Evolutionary conservation across 441 rosid genomes (phyloP).

Genomic region (Eutrema salsugineum): DNA sequence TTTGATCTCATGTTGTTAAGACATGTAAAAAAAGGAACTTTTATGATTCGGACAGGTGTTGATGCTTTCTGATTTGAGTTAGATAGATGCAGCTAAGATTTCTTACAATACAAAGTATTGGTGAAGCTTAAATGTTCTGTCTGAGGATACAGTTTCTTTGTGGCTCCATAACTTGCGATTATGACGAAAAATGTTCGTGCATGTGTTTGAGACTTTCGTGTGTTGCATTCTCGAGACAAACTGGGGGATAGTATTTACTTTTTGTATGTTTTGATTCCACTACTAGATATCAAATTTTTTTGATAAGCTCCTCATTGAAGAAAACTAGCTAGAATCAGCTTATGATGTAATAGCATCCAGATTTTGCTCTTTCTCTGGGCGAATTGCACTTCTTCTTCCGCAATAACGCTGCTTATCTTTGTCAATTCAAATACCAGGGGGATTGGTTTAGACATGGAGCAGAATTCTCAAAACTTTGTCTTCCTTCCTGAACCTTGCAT

Average conservation of each 20-base stretch:
- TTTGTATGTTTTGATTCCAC: background rate
- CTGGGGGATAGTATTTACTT: background rate
- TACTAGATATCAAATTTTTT: background rate
- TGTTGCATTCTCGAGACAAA: background rate
- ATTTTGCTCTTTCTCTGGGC: background rate
- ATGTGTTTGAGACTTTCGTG: background rate
- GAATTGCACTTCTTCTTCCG: conserved; percentile 3
- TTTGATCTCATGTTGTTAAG: conserved; percentile 1
- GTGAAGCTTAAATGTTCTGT: conserved; percentile 2
- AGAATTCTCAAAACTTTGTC: conserved; percentile 36
- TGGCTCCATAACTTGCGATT: background rate
- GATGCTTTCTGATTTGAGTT: background rate
- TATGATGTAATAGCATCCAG: background rate
- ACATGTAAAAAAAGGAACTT: background rate
- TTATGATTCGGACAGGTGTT: background rate
- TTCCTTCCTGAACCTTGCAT: conserved; percentile 46
- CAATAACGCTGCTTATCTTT: conserved; percentile 6
- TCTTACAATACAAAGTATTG: background rate
- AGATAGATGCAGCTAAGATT: background rate
- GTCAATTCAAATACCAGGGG: conserved; percentile 28
- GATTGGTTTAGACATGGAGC: conserved; percentile 56
- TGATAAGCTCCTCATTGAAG: background rate
- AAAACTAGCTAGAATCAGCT: conserved; percentile 2
- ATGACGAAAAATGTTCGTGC: background rate
- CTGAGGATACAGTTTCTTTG: background rate